Conservation (phyloP, 169 alveolate genomes). For the Cryptosporidium sp. region DNA sequence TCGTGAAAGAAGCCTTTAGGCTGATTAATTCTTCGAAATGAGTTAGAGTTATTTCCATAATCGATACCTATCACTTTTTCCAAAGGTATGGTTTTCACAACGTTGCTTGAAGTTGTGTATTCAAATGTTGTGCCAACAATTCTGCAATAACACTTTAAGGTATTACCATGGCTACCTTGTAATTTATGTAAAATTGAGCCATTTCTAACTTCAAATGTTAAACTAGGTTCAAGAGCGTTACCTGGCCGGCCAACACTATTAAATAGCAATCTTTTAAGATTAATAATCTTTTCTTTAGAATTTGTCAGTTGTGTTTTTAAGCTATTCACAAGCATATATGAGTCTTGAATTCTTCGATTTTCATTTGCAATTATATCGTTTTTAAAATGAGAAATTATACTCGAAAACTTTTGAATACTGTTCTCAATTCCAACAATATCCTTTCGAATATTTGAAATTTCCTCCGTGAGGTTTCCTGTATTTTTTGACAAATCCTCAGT, state of each 20-base stretch:
- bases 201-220: constrained; percentile 52
- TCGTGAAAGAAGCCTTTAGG: constrained; percentile 32
- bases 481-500: constrained; percentile 48
- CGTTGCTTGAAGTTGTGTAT: constrained; percentile 60
- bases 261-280: constrained; percentile 23
- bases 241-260: constrained; percentile 70
- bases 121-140: constrained; percentile 35
- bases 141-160: constrained; percentile 55
- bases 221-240: constrained; percentile 61
- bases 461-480: constrained; percentile 39
- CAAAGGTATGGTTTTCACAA: constrained; percentile 12
- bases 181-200: constrained; percentile 68
- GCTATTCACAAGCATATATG: constrained; percentile 32
- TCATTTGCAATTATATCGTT: constrained; percentile 47
- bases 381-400: constrained; percentile 37
- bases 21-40: constrained; percentile 52
- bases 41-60: constrained; percentile 60
- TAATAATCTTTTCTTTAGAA: constrained; percentile 41
- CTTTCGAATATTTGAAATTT: constrained; percentile 56
- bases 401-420: constrained; percentile 31
- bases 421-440: constrained; percentile 60
- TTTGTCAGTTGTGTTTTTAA: constrained; percentile 23
- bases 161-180: constrained; percentile 39
- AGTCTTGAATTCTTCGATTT: constrained; percentile 57
- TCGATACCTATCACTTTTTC: constrained; percentile 64